phyloP scores from a whole-genome alignment of 2,329 filamentous ascomycete species.

The Blumeria graminis region DNA sequence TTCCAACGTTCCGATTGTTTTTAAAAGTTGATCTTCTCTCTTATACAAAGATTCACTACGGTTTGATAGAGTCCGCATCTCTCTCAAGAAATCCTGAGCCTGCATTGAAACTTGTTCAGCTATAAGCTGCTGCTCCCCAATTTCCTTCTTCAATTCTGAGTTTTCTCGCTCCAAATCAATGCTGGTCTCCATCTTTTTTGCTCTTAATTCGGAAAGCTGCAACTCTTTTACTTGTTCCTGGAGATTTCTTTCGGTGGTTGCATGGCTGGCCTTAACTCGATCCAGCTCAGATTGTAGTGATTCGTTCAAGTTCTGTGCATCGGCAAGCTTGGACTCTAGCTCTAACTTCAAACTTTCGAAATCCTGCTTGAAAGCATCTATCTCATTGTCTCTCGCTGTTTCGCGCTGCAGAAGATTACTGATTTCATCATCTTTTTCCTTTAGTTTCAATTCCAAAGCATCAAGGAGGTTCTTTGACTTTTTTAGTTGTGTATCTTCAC shows the following conservation, averaged over 20 bases:
- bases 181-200: slow-evolving; percentile 16
- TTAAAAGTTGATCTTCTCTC: slow-evolving; percentile 54
- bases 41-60: slow-evolving; percentile 59
- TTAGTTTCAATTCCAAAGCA: slow-evolving; percentile 44
- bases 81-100: slow-evolving; percentile 57
- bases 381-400: slow-evolving; percentile 25
- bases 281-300: slow-evolving; percentile 60
- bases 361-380: slow-evolving; percentile 41
- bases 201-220: slow-evolving; percentile 15
- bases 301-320: slow-evolving; percentile 57
- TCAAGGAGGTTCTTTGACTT: slow-evolving; percentile 53
- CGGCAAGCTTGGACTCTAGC: slow-evolving; percentile 48
- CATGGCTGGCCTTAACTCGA: slow-evolving; percentile 42
- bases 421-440: slow-evolving; percentile 47
- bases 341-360: slow-evolving; percentile 40
- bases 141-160: slow-evolving; percentile 35
- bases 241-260: slow-evolving; percentile 34
- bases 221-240: slow-evolving; percentile 36
- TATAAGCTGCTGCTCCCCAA: slow-evolving; percentile 53
- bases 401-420: slow-evolving; percentile 33
- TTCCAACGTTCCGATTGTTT: slow-evolving; percentile 53
- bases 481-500: slow-evolving; percentile 59
- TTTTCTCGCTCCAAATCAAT: slow-evolving; percentile 39
- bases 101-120: slow-evolving; percentile 73
- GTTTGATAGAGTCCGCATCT: slow-evolving; percentile 72